These are phyloP conservation scores for Candida pseudofarinosa DNA, from an alignment of 805 yeast species.

Conservation along the genomic window DNA sequence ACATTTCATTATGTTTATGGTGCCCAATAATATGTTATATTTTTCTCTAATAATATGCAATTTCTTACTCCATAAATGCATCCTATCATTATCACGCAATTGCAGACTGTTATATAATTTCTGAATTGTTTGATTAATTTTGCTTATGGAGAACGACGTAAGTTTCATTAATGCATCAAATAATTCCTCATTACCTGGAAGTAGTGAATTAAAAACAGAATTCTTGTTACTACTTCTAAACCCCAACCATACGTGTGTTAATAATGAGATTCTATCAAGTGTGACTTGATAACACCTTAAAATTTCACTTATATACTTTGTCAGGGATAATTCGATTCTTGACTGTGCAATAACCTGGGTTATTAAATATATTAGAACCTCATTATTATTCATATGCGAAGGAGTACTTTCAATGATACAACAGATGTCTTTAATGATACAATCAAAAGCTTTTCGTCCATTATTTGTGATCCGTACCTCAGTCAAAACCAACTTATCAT, in stretches of 20 bases:
- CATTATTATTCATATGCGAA: constrained; percentile 12
- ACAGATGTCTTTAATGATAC: constrained; percentile 6
- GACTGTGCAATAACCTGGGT: constrained; percentile 11
- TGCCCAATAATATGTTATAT: background rate
- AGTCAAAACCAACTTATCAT: constrained; percentile 12
- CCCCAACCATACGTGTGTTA: constrained; percentile 5
- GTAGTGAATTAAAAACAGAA: constrained; percentile 20
- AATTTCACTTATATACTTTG: background rate
- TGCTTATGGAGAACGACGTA: background rate
- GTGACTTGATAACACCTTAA: background rate
- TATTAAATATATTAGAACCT: constrained; percentile 14
- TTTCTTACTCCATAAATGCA: background rate
- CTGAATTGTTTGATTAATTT: background rate
- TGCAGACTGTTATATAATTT: background rate
- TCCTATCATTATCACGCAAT: background rate
- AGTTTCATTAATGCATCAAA: constrained; percentile 11
- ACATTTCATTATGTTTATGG: background rate
- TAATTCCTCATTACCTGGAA: constrained; percentile 24
- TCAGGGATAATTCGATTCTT: constrained; percentile 1
- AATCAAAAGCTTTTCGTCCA: background rate
- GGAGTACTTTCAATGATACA: constrained; percentile 9
- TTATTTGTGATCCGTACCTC: background rate
- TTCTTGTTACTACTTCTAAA: constrained; percentile 1
- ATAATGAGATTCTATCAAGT: constrained; percentile 1
- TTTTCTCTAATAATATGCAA: background rate